Evolutionary conservation across 352 stramenopile species (phyloP).

Genomic region (Pythium aquatile): DNA sequence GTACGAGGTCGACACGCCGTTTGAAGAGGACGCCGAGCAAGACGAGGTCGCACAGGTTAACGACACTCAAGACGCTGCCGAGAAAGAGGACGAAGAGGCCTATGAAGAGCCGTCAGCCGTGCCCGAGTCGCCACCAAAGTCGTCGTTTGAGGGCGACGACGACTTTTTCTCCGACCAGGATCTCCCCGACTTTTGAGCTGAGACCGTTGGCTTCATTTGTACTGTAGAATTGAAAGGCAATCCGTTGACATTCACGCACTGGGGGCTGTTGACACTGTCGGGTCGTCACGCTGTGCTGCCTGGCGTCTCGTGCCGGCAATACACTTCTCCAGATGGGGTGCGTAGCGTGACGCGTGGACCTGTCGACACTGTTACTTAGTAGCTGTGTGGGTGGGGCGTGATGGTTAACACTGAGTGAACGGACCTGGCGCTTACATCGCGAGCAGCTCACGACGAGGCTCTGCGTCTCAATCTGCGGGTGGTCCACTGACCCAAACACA

Average conservation of each 20-base stretch:
- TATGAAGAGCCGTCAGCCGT: not conserved
- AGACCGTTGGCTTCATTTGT: not conserved
- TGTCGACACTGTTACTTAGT: conserved; percentile 12
- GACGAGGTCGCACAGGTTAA: conserved; percentile 24
- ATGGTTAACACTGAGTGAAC: not conserved
- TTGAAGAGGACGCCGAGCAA: conserved; percentile 38
- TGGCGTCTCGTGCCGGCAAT: conserved; percentile 55
- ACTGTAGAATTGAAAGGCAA: not conserved
- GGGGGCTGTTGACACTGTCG: not conserved
- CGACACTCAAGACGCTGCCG: conserved; percentile 5
- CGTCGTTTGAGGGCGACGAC: conserved; percentile 55
- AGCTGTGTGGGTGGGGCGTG: not conserved
- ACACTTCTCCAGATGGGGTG: conserved; percentile 73
- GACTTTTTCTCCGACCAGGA: conserved; percentile 48
- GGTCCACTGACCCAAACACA: conserved; percentile 18
- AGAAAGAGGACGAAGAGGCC: conserved; percentile 17
- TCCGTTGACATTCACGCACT: conserved; percentile 1
- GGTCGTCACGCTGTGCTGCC: conserved; percentile 18
- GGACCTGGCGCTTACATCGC: conserved; percentile 65
- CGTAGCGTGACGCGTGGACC: conserved; percentile 70
- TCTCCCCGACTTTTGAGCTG: conserved; percentile 34
- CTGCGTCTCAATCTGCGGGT: conserved; percentile 35
- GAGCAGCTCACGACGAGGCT: conserved; percentile 60
- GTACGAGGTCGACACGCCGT: conserved; percentile 62
- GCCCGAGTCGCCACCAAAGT: conserved; percentile 27